Evolutionary conservation across 2,329 filamentous ascomycete species (phyloP).

Genomic region (Colletotrichum salicis): DNA sequence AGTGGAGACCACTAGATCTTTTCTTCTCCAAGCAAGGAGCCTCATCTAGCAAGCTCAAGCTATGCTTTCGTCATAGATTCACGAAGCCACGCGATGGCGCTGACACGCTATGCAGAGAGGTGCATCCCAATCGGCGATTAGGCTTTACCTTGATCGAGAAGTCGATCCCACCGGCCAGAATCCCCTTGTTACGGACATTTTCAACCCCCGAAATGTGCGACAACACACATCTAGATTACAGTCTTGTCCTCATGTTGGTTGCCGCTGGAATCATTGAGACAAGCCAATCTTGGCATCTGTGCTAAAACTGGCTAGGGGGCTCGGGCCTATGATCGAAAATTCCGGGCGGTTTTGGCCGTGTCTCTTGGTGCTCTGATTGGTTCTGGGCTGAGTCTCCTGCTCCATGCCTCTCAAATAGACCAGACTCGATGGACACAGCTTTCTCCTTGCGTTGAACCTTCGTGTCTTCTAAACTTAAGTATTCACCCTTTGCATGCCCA

Average conservation of each 20-base stretch:
- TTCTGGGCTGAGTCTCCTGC: neutral
- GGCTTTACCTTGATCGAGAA: neutral
- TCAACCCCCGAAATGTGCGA: conserved; percentile 28
- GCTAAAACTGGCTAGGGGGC: neutral
- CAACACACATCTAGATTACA: neutral
- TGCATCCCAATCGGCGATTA: conserved; percentile 17
- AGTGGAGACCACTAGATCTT: conserved; percentile 1
- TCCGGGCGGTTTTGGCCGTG: neutral
- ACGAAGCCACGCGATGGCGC: conserved; percentile 16
- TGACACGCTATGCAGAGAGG: conserved; percentile 3
- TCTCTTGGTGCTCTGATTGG: neutral
- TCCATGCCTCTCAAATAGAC: neutral
- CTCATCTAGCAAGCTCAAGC: conserved; percentile 7
- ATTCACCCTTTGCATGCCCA: too few species aligned
- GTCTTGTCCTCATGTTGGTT: neutral
- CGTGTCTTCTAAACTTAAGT: too few species aligned
- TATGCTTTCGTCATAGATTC: conserved; percentile 34
- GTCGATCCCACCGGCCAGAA: neutral
- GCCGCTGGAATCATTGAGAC: conserved; percentile 18
- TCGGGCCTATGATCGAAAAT: neutral
- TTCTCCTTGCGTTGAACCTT: too few species aligned
- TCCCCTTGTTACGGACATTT: conserved; percentile 21
- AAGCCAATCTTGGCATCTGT: conserved; percentile 14
- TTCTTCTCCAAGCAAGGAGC: conserved; percentile 7
- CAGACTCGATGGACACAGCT: neutral